Evolutionary conservation across 2,329 filamentous ascomycete species (phyloP).

Genomic region (Sporothrix brunneoviolacea): DNA sequence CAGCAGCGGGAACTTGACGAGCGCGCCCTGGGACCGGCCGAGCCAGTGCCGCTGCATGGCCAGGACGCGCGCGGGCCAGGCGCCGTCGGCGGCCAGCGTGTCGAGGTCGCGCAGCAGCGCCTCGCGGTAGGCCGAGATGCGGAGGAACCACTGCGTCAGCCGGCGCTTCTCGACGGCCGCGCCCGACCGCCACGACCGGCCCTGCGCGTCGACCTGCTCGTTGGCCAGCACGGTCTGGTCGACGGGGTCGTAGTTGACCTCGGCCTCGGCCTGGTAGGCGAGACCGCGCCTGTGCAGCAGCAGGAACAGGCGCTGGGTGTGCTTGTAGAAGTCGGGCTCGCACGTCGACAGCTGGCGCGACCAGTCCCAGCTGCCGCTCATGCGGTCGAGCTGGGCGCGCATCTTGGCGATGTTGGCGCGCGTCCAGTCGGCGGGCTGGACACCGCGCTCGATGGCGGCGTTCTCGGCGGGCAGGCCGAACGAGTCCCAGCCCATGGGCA

Average conservation of each 20-base stretch:
- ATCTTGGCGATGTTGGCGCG: conserved; percentile 72
- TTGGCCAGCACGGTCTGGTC: conserved; percentile 88
- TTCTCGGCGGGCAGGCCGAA: conserved; percentile 90
- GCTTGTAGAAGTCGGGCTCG: conserved; percentile 79
- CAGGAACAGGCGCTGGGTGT: conserved; percentile 81
- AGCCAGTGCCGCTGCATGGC: conserved; percentile 86
- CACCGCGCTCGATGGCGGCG: conserved; percentile 74
- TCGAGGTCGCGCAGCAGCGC: conserved; percentile 65
- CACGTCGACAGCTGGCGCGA: conserved; percentile 74
- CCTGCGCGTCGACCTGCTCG: conserved; percentile 84
- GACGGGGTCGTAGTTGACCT: conserved; percentile 86
- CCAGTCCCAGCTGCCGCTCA: conserved; percentile 84
- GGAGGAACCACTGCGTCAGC: conserved; percentile 85
- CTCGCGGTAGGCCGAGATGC: conserved; percentile 73
- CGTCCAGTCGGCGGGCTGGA: conserved; percentile 75
- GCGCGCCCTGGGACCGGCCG: conserved; percentile 67
- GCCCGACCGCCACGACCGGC: conserved; percentile 80
- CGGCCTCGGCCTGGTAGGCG: conserved; percentile 74
- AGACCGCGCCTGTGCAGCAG: conserved; percentile 66
- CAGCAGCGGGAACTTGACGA: conserved; percentile 62
- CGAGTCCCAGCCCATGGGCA: conserved; percentile 94
- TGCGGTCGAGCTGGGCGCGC: conserved; percentile 71
- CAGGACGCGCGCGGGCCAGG: conserved; percentile 78
- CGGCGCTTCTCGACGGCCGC: conserved; percentile 73
- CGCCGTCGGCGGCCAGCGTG: conserved; percentile 51